Percentiles rank a stretch among this genome's conserved stretches.
These are phyloP conservation scores for Cenchrus purpureus DNA, from an alignment of 176 grass and related monocot species.

Conservation along the genomic window DNA sequence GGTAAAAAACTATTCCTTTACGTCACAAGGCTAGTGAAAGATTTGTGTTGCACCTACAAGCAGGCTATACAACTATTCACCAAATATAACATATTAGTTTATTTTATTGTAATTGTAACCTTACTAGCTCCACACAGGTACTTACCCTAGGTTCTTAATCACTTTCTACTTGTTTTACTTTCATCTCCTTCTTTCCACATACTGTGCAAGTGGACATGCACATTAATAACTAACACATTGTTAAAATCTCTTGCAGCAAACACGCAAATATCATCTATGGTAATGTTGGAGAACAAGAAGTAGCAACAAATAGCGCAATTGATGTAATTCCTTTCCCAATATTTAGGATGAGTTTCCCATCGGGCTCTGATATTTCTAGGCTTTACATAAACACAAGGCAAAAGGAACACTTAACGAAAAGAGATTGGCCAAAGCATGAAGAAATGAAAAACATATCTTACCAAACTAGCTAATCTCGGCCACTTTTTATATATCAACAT, in stretches of 20 bases:
- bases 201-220: neutral
- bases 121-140: neutral
- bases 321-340: neutral
- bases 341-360: conserved; percentile 21
- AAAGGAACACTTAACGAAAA: neutral
- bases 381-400: conserved; percentile 10
- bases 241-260: conserved; percentile 5
- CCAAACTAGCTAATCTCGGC: conserved; percentile 48
- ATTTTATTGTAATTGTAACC: neutral
- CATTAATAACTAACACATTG: neutral
- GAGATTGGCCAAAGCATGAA: conserved; percentile 14
- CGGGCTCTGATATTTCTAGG: neutral
- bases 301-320: neutral
- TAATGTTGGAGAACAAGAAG: neutral
- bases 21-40: neutral
- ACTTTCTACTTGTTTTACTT: neutral
- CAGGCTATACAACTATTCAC: neutral
- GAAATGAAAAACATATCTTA: conserved; percentile 43
- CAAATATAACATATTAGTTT: neutral
- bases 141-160: neutral
- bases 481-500: conserved; percentile 33
- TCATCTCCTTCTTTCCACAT: neutral
- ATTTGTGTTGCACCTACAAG: neutral
- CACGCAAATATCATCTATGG: neutral
- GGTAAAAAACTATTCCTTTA: neutral